Base-by-base conservation (phyloP, 2,329 filamentous ascomycete species). In the Colletotrichum siamense region DNA sequence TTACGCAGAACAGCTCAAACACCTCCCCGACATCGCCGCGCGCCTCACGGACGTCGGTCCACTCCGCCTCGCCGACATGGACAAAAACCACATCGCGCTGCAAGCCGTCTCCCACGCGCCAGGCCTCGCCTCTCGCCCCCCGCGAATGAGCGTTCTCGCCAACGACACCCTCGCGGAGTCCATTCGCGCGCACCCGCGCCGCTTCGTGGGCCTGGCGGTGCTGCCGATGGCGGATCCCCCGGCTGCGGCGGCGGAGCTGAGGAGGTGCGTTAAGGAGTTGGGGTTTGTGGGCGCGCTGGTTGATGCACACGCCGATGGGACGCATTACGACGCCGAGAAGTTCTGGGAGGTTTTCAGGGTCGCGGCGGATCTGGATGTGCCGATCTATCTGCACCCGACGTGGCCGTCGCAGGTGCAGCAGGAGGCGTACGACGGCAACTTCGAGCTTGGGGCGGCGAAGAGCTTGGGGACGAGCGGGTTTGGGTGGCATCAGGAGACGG, bases 211-310 rank as follows among this genome's bases (percentile, higher is more conserved):
- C 9, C 71, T 75, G 16, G 73, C 69, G 5, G 69, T 22, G 52
- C 69, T 75, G 8, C 69, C 88, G 15, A 89, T 89, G 90, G 89
- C 91, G 79, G 83, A 91, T 77, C 89, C 90, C 0, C 79, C 84
- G 1, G 83, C 88, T 66, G 90, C 90, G 7, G 86, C 87, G 1
- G 83, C 82, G 3, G 91, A 92, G 77, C 84, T 92, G 4, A 81
- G 82, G 61, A 85, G 90, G 59, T 91, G 89, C 67, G 89, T 94
- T 4, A 88, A 84, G 4, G 82, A 92, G 76, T 85, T 89, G 61
- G 91, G 91, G 10, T 93, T 94, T 85, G 88, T 91, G 73, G 92
- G 92, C 3, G 91, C 88, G 4, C 83, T 94, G 6, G 87, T 94
- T 52, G 91, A 93, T 79, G 90, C 88, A 2, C 92, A 94, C 79